Evolutionary conservation across 2,329 filamentous ascomycete genomes (phyloP), one percentile per base, ranked within the genome.

Genomic region (Venturia carpophila): DNA sequence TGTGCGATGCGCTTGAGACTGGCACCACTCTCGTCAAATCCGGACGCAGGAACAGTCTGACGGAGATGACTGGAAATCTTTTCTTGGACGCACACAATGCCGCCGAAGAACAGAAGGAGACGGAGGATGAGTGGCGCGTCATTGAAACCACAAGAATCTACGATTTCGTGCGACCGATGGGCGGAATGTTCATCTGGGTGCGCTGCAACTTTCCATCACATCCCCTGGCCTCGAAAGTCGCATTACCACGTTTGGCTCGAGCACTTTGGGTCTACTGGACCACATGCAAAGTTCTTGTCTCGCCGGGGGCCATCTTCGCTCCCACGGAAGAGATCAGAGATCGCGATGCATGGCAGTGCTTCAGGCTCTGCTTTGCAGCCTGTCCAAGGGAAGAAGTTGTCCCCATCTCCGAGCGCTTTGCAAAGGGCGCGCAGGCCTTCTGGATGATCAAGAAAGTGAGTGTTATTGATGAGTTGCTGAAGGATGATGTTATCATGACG

Each of bases 121-220:
- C 76, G 7, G 76, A 79, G 24, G 77, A 83, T 49, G 88, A 89
- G 66, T 94, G 90, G 87, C 84, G 87, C 66, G 83, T 92, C 66
- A 82, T 95, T 60, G 86, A 87, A 71, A 92, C 89, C 76, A 88
- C 84, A 0, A 81, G 83, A 67, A 83, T 96, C 69, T 90, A 87
- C 75, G 84, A 87, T 58, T 96, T 95, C 72, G 77, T 83, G 69
- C 91, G 89, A 82, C 92, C 92, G 0, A 84, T 89, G 37, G 92
- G 87, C 43, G 92, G 92, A 72, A 97, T 97, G 92, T 97, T 96
- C 75, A 76, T 95, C 65, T 97, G 92, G 92, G 71, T 96, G 3
- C 82, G 84, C 65, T 77, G 94, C 67, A 82, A 86, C 72, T 88
- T 92, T 70, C 83, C 88, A 64, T 79, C 80, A 1, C 92, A 96